Percentiles rank a stretch among this genome's conserved stretches.
Conservation (phyloP, 495 filamentous ascomycete species). For the Aspergillus campestris region DNA sequence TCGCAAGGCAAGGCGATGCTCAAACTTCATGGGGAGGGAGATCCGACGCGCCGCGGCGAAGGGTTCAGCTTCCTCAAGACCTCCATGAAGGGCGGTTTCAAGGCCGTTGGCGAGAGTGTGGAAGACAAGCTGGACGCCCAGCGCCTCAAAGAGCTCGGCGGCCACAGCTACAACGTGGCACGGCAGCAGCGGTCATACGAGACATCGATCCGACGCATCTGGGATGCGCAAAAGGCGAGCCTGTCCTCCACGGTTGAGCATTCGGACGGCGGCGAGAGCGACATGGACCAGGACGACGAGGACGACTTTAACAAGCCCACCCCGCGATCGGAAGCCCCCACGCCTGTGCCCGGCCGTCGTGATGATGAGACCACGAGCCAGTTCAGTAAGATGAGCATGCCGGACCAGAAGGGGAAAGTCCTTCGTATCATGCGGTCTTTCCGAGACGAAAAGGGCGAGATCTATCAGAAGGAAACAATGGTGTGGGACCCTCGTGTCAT, state of each 20-base stretch:
- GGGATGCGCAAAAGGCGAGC: constrained; percentile 76
- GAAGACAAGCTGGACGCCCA: constrained; percentile 77
- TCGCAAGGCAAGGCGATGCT: constrained; percentile 96
- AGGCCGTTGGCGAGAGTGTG: constrained; percentile 79
- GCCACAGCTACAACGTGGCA: constrained; percentile 95
- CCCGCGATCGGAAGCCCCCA: constrained; percentile 53
- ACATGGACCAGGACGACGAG: constrained; percentile 60
- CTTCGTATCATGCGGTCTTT: constrained; percentile 65
- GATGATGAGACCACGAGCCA: constrained; percentile 83
- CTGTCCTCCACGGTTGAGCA: constrained; percentile 57
- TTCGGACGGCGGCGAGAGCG: constrained; percentile 51
- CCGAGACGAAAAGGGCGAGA: constrained; percentile 52
- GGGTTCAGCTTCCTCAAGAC: constrained; percentile 94
- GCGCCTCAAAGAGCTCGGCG: constrained; percentile 78
- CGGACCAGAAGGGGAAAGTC: constrained; percentile 60
- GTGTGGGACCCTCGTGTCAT: constrained; percentile 69
- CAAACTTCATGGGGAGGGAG: constrained; percentile 83
- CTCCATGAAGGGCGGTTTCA: constrained; percentile 97
- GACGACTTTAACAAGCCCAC: constrained; percentile 56
- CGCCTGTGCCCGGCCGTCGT: constrained; percentile 42
- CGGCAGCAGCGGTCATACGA: constrained; percentile 85
- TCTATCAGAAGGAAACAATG: constrained; percentile 49
- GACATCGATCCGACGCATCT: constrained; percentile 77
- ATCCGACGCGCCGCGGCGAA: constrained; percentile 89
- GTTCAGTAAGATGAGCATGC: constrained; percentile 68